Base-by-base conservation (phyloP, 768 basidiomycete species). In the Leccinum arenicola region DNA sequence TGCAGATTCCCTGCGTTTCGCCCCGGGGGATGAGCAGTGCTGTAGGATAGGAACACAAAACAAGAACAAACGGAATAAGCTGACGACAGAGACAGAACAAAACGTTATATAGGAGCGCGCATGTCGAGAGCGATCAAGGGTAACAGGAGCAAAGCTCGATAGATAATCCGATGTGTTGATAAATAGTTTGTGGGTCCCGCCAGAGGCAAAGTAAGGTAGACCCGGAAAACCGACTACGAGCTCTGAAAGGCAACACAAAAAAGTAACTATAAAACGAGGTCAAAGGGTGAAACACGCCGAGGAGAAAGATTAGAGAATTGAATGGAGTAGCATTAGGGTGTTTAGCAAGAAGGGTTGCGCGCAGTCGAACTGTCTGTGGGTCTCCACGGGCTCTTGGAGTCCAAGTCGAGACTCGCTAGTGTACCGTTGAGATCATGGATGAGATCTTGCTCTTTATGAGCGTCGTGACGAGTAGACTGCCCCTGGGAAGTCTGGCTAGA, bases 401-500 rank as follows among this genome's bases (percentile, higher is more conserved):
- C 87, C 57, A 92, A 74, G 62, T 90, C 81, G 15, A 92, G 81
- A 69, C 85, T 89, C 35, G 90, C 88, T 40, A 93, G 78, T 29
- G 86, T 89, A 21, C 87, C 86, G 65, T 89, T 91, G 54, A 93
- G 72, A 71, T 91, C 89, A 40, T 83, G 82, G 63, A 92, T 80
- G 31, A 70, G 53, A 59, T 87, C 85, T 17, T 79, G 76, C 52
- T 83, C 83, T 59, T 75, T 69, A 50, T 63, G 63, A 53, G 61
- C 38, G 58, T 68, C 64, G 58, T 66, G 71, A 52, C 67, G 62
- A 43, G 54, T 61, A 29, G 59, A 62, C 6, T 56, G 64, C 36
- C 67, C 68, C 27, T 68, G 68, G 25, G 66, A 68, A 43, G 70
- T 69, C 52, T 80, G 78, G 7, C 83, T 80, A 17, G 85, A 86